phyloP scores from a whole-genome alignment of 805 yeast genomes.

The Zygoascus tannicola region DNA sequence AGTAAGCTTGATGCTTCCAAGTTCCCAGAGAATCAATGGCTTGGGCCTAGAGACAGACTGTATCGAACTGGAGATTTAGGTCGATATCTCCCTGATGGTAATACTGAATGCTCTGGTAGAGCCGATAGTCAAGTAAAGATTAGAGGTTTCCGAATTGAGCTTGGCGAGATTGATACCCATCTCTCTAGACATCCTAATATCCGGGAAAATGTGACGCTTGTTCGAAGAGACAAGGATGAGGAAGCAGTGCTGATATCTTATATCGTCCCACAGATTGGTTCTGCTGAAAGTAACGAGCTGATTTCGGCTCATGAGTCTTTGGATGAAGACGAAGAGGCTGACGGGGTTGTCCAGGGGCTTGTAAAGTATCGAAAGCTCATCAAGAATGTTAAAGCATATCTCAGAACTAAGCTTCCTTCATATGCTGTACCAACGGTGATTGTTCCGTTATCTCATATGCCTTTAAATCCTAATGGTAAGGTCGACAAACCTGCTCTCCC shows the following conservation, averaged over 20 bases:
- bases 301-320: constrained; percentile 32
- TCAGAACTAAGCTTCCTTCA: constrained; percentile 81
- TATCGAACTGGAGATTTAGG: constrained; percentile 98
- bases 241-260: constrained; percentile 89
- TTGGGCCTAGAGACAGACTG: constrained; percentile 90
- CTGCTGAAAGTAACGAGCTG: constrained; percentile 35
- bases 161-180: constrained; percentile 97
- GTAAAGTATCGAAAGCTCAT: constrained; percentile 67
- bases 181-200: constrained; percentile 87
- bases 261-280: constrained; percentile 56
- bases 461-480: constrained; percentile 96
- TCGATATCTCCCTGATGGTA: constrained; percentile 92
- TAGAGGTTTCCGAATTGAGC: constrained; percentile 95
- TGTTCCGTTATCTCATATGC: constrained; percentile 77
- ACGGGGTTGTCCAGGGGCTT: constrained; percentile 69
- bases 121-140: constrained; percentile 99
- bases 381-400: constrained; percentile 68
- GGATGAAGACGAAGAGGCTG: constrained; percentile 33
- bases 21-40: constrained; percentile 50
- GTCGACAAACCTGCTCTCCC: constrained; percentile 96
- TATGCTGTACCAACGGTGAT: constrained; percentile 91
- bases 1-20: not conserved
- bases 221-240: constrained; percentile 82
- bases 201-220: constrained; percentile 87
- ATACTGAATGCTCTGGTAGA: constrained; percentile 96